These are phyloP conservation scores for Galerina marginata DNA, from an alignment of 768 basidiomycete genomes.

Conservation along the genomic window DNA sequence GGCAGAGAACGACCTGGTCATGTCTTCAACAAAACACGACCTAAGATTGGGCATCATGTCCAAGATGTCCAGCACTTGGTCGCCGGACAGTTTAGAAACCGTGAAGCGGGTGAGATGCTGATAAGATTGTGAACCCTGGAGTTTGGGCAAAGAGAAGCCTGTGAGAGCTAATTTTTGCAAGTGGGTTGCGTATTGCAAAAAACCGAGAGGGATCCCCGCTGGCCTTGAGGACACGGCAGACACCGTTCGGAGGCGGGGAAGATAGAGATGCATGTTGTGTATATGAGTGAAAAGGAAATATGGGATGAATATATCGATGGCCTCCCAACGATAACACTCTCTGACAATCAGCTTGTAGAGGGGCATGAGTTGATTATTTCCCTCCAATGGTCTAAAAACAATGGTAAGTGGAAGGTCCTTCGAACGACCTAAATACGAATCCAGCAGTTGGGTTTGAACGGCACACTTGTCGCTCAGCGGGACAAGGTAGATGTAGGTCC, in stretches of 20 bases:
- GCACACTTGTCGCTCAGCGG: neutral
- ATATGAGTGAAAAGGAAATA: too few species aligned
- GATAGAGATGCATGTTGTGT: too few species aligned
- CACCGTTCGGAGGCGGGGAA: too few species aligned
- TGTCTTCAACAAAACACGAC: conserved; percentile 1
- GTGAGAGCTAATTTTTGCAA: too few species aligned
- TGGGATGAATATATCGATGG: too few species aligned
- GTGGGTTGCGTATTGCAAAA: too few species aligned
- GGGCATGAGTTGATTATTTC: neutral
- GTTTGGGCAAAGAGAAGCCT: neutral
- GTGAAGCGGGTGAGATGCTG: conserved; percentile 1
- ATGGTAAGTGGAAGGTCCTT: conserved; percentile 5
- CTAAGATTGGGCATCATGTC: conserved; percentile 1
- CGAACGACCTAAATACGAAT: conserved; percentile 4
- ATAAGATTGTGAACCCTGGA: neutral
- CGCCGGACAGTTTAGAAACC: neutral
- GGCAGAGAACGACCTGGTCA: neutral
- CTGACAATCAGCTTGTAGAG: neutral
- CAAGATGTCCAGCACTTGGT: conserved; percentile 1
- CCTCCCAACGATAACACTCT: too few species aligned
- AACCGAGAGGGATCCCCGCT: too few species aligned
- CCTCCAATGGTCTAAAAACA: neutral
- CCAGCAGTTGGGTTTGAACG: neutral
- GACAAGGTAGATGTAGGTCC: conserved; percentile 14
- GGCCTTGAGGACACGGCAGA: too few species aligned